Base-by-base conservation (phyloP, 2,329 filamentous ascomycete species). In the Clonostachys rhizophaga region DNA sequence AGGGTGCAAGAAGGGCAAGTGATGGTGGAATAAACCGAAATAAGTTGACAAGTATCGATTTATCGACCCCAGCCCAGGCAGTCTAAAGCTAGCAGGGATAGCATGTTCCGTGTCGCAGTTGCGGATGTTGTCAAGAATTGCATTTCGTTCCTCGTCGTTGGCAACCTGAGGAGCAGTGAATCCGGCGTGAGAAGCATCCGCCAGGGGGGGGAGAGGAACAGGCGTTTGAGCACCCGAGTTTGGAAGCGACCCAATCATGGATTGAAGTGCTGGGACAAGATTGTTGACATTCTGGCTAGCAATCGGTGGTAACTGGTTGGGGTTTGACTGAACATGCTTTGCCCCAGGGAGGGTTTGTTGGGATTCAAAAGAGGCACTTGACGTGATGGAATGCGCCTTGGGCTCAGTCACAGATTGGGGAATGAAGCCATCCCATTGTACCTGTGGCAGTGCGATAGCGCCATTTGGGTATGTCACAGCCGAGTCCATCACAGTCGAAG, bases 21-120 rank as follows among this genome's bases (percentile, higher is more conserved):
- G 94, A 59, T 96, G 94, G 63, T 99, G 94, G 70, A 97, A 99
- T 59, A 96, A 75, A 63, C 89, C 91, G 68, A 97, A 99, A 75
- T 97, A 99, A 2, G 92, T 96, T 50, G 91, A 89, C 52, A 99
- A 74, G 66, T 96, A 96, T 52, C 91, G 83, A 70, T 99, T 97
- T 64, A 97, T 72, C 3, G 89, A 87, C 35, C 83, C 78, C 35
- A 91, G 78, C 54, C 79, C 85, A 6, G 94, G 94, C 42, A 97
- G 79, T 54, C 90, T 87, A 76, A 97, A 96, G 49, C 88, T 91
- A 48, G 95, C 90, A 14, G 91, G 84, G 48, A 96, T 84, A 42
- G 87, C 84, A 60, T 85, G 84, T 59, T 96, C 89, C 55, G 78
- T 84, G 64, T 97, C 92, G 55, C 83, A 84, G 55, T 75, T 79